These are phyloP conservation scores for Cucumis melo DNA, from an alignment of 306 rosid genomes.

Conservation along the genomic window DNA sequence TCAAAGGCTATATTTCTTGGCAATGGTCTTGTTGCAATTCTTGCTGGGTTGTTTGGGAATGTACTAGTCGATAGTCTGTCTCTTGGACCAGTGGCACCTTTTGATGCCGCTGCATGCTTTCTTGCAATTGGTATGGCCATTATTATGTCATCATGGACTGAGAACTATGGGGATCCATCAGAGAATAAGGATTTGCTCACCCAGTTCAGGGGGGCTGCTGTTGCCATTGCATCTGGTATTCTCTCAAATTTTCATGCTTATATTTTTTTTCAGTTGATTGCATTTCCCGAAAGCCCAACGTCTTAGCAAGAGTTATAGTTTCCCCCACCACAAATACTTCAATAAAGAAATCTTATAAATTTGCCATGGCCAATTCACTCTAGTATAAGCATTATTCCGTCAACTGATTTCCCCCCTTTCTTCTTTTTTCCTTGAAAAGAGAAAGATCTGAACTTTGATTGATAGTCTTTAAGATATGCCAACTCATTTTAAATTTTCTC, in stretches of 20 bases:
- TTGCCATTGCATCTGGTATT: slow-evolving; percentile 92
- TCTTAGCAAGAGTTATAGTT: neutral
- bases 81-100: slow-evolving; percentile 95
- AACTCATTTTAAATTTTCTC: neutral
- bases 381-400: neutral
- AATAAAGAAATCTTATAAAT: neutral
- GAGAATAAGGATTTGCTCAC: slow-evolving; percentile 72
- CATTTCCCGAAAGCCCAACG: neutral
- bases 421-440: neutral
- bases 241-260: neutral
- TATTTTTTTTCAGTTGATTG: neutral
- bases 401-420: neutral
- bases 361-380: too few relatives aligned
- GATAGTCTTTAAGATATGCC: neutral
- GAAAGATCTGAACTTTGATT: neutral
- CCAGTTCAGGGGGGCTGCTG: slow-evolving; percentile 84
- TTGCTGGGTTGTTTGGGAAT: slow-evolving; percentile 84
- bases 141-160: slow-evolving; percentile 73
- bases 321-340: neutral
- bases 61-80: slow-evolving; percentile 66
- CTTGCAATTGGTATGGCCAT: slow-evolving; percentile 85
- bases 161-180: slow-evolving; percentile 76
- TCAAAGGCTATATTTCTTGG: slow-evolving; percentile 93
- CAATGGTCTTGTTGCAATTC: slow-evolving; percentile 80
- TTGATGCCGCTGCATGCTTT: slow-evolving; percentile 96